Evolutionary conservation across 192 early-diverging fungal genomes (phyloP), one percentile per base, ranked within the genome.

Genomic region (Entophlyctis helioformis): DNA sequence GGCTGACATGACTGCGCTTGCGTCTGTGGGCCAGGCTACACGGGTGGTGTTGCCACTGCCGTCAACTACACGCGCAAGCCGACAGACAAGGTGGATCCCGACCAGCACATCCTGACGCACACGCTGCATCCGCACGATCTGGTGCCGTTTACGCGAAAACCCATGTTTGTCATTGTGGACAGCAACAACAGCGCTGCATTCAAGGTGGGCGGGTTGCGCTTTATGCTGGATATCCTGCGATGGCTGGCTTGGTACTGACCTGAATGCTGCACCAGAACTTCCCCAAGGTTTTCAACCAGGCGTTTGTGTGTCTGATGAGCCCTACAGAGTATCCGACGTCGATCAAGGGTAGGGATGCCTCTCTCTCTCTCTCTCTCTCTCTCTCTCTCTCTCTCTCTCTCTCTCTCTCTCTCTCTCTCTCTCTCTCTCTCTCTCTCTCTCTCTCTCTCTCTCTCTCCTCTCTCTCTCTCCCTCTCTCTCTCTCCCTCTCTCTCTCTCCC

Each of bases 131-230:
- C 94, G 3, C 71, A 72, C 2, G 95, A 98, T 50, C 67, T 98
- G 24, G 55, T 95, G 9, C 95, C 95, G 0, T 96, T 91, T 46
- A 92, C 91, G 33, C 71, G 95, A 40, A 95, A 96, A 45, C 87
- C 95, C 5, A 65, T 98, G 50, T 96, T 96, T 50, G 56, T 96
- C 18, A 75, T 98, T 42, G 74, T 98, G 15, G 95, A 98, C 53
- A 93, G 91, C 65, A 81, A 74, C 47, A 87, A 91, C 58, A 87
- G 86, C 18, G 54, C 52, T 2, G 86, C 83, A 4, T 98, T 96
- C 66, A 78, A 78, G 52, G 84, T 84, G 62, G 24, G 35, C 26
- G 16, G 10, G 34, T 46, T 3, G 12, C 36, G 24, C 1, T 45
- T 39, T 19, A n/a, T 32, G 29, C 11, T 31, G 29, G 29, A 31